Percentiles rank a stretch among this genome's conserved stretches.
phyloP scores from a whole-genome alignment of 345 rosid species.

The Salix koriyanagi region DNA sequence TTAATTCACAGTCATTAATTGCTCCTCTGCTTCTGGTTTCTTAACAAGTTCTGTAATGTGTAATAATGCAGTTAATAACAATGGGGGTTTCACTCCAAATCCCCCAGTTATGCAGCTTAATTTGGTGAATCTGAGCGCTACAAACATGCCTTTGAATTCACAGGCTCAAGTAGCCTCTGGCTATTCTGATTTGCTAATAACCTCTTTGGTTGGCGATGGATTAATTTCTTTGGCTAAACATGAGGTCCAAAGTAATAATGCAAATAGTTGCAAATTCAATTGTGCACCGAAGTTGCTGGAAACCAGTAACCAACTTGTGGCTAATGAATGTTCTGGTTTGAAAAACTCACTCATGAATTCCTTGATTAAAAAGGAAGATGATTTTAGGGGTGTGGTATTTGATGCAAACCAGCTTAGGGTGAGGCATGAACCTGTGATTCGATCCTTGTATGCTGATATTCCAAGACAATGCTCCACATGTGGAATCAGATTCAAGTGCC shows the following conservation, averaged over 20 bases:
- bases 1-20: neutral
- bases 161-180: neutral
- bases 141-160: neutral
- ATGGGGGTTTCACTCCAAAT: neutral
- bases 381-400: constrained; percentile 5
- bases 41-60: neutral
- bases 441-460: constrained; percentile 22
- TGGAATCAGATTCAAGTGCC: constrained; percentile 27
- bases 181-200: neutral
- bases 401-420: constrained; percentile 17
- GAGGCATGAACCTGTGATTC: constrained; percentile 28
- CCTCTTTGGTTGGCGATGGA: neutral
- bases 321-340: neutral
- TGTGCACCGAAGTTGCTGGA: neutral
- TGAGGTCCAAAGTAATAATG: too few species aligned
- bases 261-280: neutral
- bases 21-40: neutral
- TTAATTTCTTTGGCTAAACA: neutral
- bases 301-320: neutral
- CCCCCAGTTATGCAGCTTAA: neutral
- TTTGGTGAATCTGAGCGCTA: neutral
- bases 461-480: too few species aligned
- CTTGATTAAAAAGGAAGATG: neutral
- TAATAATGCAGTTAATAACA: neutral
- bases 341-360: neutral